These are phyloP conservation scores for Solanum neorickii DNA, from an alignment of 257 asterid genomes.

Conservation along the genomic window DNA sequence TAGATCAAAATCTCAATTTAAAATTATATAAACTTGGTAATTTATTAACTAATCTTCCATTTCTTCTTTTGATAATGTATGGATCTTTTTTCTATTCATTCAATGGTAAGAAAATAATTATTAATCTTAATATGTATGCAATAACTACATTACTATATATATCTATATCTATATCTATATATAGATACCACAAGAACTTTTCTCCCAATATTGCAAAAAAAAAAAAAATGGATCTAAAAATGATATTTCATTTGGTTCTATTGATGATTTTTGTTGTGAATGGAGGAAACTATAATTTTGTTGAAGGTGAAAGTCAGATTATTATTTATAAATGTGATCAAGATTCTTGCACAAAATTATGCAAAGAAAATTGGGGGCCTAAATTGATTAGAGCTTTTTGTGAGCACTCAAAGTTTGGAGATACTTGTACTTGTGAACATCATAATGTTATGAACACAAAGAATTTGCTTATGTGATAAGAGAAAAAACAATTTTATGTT, in stretches of 20 bases:
- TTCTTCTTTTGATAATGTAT: too few relatives aligned
- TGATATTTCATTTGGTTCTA: not conserved
- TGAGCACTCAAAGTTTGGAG: not conserved
- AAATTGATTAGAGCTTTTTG: not conserved
- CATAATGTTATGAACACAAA: too few relatives aligned
- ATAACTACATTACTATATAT: not conserved
- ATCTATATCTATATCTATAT: not conserved
- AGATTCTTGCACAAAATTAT: not conserved
- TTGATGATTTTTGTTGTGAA: not conserved
- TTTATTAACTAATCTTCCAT: not conserved
- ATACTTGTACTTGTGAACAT: not conserved
- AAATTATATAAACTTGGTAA: not conserved
- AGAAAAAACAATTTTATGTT: not conserved
- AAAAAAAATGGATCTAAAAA: not conserved
- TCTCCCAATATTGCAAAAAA: not conserved
- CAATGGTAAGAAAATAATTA: not conserved
- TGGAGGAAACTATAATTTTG: not conserved
- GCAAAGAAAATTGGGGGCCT: not conserved
- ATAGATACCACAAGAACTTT: not conserved
- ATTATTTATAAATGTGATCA: not conserved
- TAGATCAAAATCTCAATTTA: not conserved
- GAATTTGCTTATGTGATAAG: not conserved
- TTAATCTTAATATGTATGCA: not conserved
- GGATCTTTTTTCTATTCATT: not conserved
- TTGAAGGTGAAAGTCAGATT: not conserved